These are phyloP conservation scores for Mucor sp. DNA, from an alignment of 371 early-diverging fungal genomes.

Conservation along the genomic window DNA sequence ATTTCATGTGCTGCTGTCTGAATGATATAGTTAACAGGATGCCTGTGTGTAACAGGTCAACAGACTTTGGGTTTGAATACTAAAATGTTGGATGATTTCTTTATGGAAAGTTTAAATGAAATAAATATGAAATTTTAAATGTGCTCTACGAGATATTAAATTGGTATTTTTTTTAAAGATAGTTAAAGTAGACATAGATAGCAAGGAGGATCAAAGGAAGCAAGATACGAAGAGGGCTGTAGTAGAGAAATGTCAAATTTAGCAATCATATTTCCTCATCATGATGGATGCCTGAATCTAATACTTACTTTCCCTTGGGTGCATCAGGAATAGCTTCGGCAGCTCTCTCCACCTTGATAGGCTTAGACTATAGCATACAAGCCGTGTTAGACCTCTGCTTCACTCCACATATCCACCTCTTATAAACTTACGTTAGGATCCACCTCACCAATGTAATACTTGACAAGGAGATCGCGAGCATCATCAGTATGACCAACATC, in stretches of 20 bases:
- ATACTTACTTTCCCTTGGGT: conserved; percentile 56
- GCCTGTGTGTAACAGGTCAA: neutral
- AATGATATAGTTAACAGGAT: too few relatives aligned
- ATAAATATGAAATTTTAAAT: neutral
- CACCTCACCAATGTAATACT: conserved; percentile 75
- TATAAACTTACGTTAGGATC: conserved; percentile 56
- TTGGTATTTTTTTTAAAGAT: conserved; percentile 12
- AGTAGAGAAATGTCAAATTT: neutral
- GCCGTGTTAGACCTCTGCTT: neutral
- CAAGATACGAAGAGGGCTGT: conserved; percentile 7
- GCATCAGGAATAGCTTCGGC: conserved; percentile 16
- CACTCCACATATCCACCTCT: neutral
- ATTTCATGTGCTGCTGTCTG: too few relatives aligned
- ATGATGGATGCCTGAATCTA: neutral
- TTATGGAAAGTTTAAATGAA: neutral
- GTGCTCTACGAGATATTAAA: conserved; percentile 2
- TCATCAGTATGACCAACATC: conserved; percentile 96
- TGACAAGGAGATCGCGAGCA: conserved; percentile 80
- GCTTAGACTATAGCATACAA: conserved; percentile 31
- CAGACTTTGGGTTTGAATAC: neutral
- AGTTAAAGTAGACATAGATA: conserved; percentile 32
- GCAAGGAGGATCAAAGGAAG: conserved; percentile 16
- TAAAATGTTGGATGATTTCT: neutral
- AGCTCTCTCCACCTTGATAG: conserved; percentile 28
- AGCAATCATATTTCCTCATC: neutral